These are phyloP conservation scores for Chiua virens DNA, from an alignment of 768 basidiomycete species.

Conservation along the genomic window DNA sequence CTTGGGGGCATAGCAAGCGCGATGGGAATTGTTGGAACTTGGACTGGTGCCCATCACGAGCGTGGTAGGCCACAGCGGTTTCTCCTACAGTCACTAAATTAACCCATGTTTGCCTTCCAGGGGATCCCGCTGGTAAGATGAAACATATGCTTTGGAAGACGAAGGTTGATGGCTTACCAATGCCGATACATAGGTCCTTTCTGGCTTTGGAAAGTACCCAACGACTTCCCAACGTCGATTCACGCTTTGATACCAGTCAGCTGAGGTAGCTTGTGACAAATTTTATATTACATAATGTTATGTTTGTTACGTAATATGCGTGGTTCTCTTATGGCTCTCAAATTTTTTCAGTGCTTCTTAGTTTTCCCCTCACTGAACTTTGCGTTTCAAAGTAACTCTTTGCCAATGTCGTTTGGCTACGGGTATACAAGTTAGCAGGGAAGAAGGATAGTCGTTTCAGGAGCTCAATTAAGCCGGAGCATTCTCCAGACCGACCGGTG, in stretches of 20 bases:
- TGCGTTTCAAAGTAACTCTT: slow-evolving; percentile 54
- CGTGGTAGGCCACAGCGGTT: slow-evolving; percentile 37
- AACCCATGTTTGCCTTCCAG: slow-evolving; percentile 27
- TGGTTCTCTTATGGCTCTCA: not conserved
- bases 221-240: slow-evolving; percentile 36
- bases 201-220: slow-evolving; percentile 66
- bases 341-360: not conserved
- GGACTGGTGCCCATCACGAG: slow-evolving; percentile 64
- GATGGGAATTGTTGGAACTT: slow-evolving; percentile 64
- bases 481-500: slow-evolving; percentile 43
- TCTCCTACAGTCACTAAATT: not conserved
- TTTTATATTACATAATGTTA: not conserved
- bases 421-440: slow-evolving; percentile 55
- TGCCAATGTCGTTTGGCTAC: slow-evolving; percentile 39
- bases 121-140: slow-evolving; percentile 63
- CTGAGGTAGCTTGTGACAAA: not conserved
- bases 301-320: slow-evolving; percentile 13
- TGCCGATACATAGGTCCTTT: slow-evolving; percentile 52
- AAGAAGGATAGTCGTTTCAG: slow-evolving; percentile 32
- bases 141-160: not conserved
- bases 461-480: slow-evolving; percentile 86
- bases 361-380: slow-evolving; percentile 28
- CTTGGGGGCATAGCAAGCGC: slow-evolving; percentile 65
- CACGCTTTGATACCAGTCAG: slow-evolving; percentile 21
- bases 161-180: not conserved